Conservation (phyloP, 305 asterid species). For the Plantago rigida region DNA sequence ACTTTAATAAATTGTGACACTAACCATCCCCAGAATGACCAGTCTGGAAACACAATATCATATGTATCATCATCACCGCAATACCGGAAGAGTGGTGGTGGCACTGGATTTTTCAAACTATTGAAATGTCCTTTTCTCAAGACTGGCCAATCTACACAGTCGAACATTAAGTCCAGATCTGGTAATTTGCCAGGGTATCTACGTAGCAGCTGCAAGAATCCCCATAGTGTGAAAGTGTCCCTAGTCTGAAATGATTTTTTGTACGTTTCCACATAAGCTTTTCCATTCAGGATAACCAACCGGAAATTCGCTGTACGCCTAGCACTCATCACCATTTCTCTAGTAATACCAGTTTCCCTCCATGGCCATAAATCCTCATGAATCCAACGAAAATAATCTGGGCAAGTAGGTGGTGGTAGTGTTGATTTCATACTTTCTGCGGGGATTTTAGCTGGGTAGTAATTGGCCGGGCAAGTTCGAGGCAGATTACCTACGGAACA, state of each 20-base stretch:
- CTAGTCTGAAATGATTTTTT: conserved; percentile 60
- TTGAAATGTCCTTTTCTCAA: conserved; percentile 35
- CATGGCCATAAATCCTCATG: conserved; percentile 79
- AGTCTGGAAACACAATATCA: conserved; percentile 86
- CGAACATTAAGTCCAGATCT: conserved; percentile 76
- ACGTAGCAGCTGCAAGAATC: conserved; percentile 73
- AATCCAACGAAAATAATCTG: conserved; percentile 80
- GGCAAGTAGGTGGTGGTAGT: conserved; percentile 40
- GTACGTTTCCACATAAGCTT: conserved; percentile 52
- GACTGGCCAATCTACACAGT: conserved; percentile 70
- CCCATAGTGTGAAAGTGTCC: conserved; percentile 75
- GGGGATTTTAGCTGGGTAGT: conserved; percentile 1
- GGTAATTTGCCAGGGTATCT: conserved; percentile 77
- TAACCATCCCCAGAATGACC: conserved; percentile 99
- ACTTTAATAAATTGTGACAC: not conserved
- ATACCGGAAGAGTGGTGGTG: conserved; percentile 78
- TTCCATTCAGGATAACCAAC: conserved; percentile 55
- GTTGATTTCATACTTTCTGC: conserved; percentile 14
- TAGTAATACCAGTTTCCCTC: conserved; percentile 77
- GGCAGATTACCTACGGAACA: conserved; percentile 38
- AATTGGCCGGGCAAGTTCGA: conserved; percentile 50
- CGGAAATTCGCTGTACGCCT: conserved; percentile 63
- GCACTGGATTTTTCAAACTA: conserved; percentile 29
- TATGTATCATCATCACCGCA: conserved; percentile 47
- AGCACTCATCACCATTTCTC: conserved; percentile 60